These are phyloP conservation scores for Mycocentrospora acerina DNA, from an alignment of 2,329 filamentous ascomycete genomes.

Conservation along the genomic window DNA sequence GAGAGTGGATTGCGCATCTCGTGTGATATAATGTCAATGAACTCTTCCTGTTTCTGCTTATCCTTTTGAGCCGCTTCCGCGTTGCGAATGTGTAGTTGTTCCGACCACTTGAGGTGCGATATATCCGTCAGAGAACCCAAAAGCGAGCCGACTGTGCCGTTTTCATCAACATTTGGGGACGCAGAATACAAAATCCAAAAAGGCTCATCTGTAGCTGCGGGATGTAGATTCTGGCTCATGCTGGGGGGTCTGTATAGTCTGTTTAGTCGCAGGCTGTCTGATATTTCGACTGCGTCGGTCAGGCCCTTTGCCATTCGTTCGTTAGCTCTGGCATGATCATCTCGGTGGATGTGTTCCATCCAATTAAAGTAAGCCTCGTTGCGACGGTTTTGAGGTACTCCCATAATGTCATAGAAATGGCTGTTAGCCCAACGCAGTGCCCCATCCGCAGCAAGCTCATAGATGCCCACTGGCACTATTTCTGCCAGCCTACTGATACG, in stretches of 20 bases:
- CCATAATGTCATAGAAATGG: constrained; percentile 9
- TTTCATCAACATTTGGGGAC: constrained; percentile 1
- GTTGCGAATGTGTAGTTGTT: constrained; percentile 21
- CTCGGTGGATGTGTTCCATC: constrained; percentile 7
- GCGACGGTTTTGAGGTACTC: constrained; percentile 2
- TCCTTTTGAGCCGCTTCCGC: constrained; percentile 11
- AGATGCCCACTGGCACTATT: constrained; percentile 8
- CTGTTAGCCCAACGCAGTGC: constrained; percentile 8
- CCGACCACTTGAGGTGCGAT: constrained; percentile 37
- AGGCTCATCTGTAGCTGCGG: neutral
- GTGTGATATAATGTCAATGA: constrained; percentile 29
- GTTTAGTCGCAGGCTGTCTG: constrained; percentile 4
- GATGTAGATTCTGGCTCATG: neutral
- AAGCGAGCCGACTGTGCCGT: constrained; percentile 1
- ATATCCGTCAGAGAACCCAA: constrained; percentile 38
- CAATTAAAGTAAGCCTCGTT: constrained; percentile 1
- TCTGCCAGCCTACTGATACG: constrained; percentile 4
- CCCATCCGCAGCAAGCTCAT: constrained; percentile 5
- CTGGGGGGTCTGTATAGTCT: constrained; percentile 3
- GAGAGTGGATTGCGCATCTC: constrained; percentile 34
- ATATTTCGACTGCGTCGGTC: constrained; percentile 2
- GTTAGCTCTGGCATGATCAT: constrained; percentile 3
- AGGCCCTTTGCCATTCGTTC: constrained; percentile 4
- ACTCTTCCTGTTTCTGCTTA: constrained; percentile 22
- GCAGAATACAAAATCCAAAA: constrained; percentile 9